Base-by-base conservation (phyloP, 139 green algal genomes). In the Chlamydomonas applanata region DNA sequence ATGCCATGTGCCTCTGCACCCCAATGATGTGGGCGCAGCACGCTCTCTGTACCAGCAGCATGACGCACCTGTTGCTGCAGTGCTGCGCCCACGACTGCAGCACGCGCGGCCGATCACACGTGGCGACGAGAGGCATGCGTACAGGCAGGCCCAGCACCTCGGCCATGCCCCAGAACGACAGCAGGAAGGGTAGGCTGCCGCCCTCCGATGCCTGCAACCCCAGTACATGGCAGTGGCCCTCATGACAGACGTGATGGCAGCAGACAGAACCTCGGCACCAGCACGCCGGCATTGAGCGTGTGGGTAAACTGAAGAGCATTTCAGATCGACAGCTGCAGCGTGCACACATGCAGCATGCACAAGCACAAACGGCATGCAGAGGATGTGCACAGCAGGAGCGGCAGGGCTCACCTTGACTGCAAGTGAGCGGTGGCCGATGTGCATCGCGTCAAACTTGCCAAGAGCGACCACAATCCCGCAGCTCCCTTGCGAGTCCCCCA, bases 381-480 rank as follows among this genome's bases (percentile, higher is more conserved):
- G n/a, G 40, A 11, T 49, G 40, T 49, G 7, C 7, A 49, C 40
- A 49, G 7, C 40, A 49, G 40, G 59, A 4, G 4, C 36, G 25
- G n/a, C n/a, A n/a, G n/a, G n/a, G n/a, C n/a, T n/a, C 22, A 73
- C 67, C 45, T 73, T 62, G 3, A 69, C 25, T 27, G 88, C 92
- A 27, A 98, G 78, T 29, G 81, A 72, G 22, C 83, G 72, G 80
- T 98, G 94, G 17, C 94, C 94, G 1, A 82, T 74, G 82, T 98
- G 94, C 70, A 98, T 80, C 1, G 93, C 93, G 71, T 98, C 93
- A 74, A 98, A 98, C 82, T 98, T 98, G 25, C 94, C 94, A 13
- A 97, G 80, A 0, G 92, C 93, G 0, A 97, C 89, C 11, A 94
- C 69, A 0, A 87, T 75, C 2, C 64, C 70, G 70, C 16, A 13